Base-by-base conservation (phyloP, 169 alveolate genomes). In the Eimeria maxima region DNA sequence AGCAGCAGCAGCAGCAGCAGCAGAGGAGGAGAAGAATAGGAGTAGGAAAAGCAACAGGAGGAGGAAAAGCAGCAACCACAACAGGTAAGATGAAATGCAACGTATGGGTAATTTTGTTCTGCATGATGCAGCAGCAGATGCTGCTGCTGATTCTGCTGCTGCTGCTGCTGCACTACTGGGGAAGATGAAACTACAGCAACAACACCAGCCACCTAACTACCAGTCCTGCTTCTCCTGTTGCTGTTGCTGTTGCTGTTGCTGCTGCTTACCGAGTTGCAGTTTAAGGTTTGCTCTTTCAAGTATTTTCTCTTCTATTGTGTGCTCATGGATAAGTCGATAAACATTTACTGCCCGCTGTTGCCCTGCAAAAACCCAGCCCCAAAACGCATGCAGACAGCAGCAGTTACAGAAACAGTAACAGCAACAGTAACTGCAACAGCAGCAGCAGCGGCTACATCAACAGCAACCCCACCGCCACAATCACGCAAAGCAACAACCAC, bases 221-320 rank as follows among this genome's bases (percentile, higher is more conserved):
- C 1, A 33, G 2, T 33, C 38, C 38, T 33, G 38, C 38, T 33
- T 0, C 38, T 33, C 38, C 38, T 33, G 38, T 33, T 33, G 38
- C 1, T 33, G 38, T 33, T 33, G 38, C 1, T 33, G 38, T 33
- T 33, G 38, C 38, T 33, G 38, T 1, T 33, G 60, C 10, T 7
- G 60, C 2, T 53, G 24, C 60, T 33, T 47, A 81, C 90, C 90
- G 90, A 99, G 97, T 97, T 99, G 99, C 86, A 99, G 97, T 96
- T 99, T 99, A 91, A 99, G 97, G 27, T 99, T 98, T 65, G 99
- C 99, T 84, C 99, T 97, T 96, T 99, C 99, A 44, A 99, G 98
- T 80, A 99, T 98, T 96, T 99, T 99, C 96, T 99, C 99, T 97
- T 99, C 99, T n/a, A 99, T 98, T 3, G 99, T 99, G 97, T 98